Evolutionary conservation across 31 red algal genomes (phyloP).

Genomic region (Asparagopsis taxiformis): DNA sequence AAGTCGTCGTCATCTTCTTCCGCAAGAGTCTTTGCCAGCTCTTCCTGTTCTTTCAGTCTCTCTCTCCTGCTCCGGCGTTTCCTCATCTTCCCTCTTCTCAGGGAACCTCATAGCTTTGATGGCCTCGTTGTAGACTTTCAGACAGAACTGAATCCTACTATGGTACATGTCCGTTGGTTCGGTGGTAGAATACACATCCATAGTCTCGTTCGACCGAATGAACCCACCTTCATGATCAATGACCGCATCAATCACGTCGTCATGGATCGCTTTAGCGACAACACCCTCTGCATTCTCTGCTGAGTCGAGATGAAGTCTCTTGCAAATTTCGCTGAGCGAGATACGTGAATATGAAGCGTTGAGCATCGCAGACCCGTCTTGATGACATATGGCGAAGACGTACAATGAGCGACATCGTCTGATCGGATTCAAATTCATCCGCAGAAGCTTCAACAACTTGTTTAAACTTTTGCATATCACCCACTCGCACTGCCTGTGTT

Average conservation of each 20-base stretch:
- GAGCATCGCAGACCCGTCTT: conserved; percentile 94
- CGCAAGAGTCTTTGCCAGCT: conserved; percentile 82
- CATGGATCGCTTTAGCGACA: conserved; percentile 97
- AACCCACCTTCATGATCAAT: conserved; percentile 85
- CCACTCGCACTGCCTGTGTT: conserved; percentile 84
- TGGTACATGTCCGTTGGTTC: conserved; percentile 91
- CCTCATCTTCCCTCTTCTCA: conserved; percentile 75
- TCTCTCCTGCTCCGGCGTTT: conserved; percentile 67
- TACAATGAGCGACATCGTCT: conserved; percentile 77
- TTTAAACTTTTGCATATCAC: conserved; percentile 86
- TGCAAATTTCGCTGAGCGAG: conserved; percentile 75
- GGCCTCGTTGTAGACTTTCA: conserved; percentile 94
- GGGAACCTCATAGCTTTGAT: conserved; percentile 97
- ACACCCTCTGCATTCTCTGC: conserved; percentile 86
- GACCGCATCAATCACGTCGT: conserved; percentile 93
- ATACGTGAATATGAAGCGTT: conserved; percentile 92
- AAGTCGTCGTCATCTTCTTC: conserved; percentile 92
- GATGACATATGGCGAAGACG: conserved; percentile 97
- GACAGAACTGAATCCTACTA: conserved; percentile 90
- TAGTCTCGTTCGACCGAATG: conserved; percentile 70
- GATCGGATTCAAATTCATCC: conserved; percentile 75
- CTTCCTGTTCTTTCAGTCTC: conserved; percentile 94
- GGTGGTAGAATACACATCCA: conserved; percentile 82
- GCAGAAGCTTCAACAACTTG: conserved; percentile 61
- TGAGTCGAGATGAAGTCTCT: conserved; percentile 70